Conservation (phyloP, 352 stramenopile genomes). For the Phytophthora ramorum region DNA sequence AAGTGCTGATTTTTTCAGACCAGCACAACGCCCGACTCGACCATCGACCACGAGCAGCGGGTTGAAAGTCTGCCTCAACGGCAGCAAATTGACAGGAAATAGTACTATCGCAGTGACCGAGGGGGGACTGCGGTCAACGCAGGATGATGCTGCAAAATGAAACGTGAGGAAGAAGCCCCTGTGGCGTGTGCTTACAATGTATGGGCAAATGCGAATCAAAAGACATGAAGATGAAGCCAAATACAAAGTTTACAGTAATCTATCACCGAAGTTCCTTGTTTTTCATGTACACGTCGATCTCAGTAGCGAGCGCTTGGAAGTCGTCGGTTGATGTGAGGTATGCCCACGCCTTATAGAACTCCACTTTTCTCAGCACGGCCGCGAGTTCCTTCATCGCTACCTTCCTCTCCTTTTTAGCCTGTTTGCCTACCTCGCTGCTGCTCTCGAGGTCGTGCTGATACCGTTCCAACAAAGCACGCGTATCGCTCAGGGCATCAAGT, state of each 20-base stretch:
- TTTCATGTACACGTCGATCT: conserved; percentile 33
- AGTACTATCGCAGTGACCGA: conserved; percentile 27
- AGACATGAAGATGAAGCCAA: conserved; percentile 35
- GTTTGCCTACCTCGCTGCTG: conserved; percentile 26
- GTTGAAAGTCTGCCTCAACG: conserved; percentile 20
- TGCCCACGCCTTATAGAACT: conserved; percentile 67
- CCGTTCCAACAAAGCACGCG: conserved; percentile 45
- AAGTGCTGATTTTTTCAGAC: conserved; percentile 5
- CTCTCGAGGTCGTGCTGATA: conserved; percentile 36
- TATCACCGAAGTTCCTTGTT: conserved; percentile 25
- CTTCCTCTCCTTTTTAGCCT: conserved; percentile 28
- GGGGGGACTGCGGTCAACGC: conserved; percentile 15
- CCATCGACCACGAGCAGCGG: conserved; percentile 5
- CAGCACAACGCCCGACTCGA: conserved; percentile 12
- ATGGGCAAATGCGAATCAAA: conserved; percentile 24
- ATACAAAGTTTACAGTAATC: conserved; percentile 39
- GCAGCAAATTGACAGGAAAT: conserved; percentile 38
- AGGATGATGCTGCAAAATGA: conserved; percentile 32
- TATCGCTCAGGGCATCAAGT: conserved; percentile 70
- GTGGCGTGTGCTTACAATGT: conserved; percentile 36
- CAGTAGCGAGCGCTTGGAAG: conserved; percentile 28
- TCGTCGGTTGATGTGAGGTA: conserved; percentile 33
- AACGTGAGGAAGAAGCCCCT: conserved; percentile 17
- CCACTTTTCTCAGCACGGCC: conserved; percentile 55
- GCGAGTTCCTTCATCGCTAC: conserved; percentile 36